Evolutionary conservation across 129 eudicot genomes (phyloP), one percentile per base, ranked within the genome.

Genomic region (Arctium minus): DNA sequence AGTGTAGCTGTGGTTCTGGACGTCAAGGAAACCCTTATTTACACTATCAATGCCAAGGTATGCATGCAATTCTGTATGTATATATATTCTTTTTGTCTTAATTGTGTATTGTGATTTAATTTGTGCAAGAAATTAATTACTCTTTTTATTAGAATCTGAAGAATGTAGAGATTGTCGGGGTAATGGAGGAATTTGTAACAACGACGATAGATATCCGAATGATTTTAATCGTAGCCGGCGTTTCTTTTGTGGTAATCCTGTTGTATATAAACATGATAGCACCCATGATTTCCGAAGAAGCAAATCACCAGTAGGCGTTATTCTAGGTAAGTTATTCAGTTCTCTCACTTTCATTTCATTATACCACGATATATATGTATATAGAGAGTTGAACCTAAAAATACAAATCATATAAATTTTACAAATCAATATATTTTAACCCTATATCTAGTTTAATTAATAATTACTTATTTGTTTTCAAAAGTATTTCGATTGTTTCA

Each of bases 21-120:
- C 27, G 36, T 32, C 78, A 13, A 50, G 84, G 84, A 27, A 80
- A 80, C 46, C 84, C 84, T 48, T 80, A 70, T 44, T 46, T 80
- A 72, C 71, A 39, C 38, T 33, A 37, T 53, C 39, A 70, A 6
- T 80, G 84, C 72, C 13, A 48, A 71, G 44, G 84, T 80, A 72
- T 6, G 40, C 27, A 12, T 22, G 27, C 27, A 22, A 22, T 22
- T 22, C 27, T 22, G 27, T 22, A 22, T 22, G 27, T 22, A 22
- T 22, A 22, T 22, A 22, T 22, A 11, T 72, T 35, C 0, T 72
- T 15, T 35, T 35, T 4, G 46, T 6, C 5, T 15, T 72, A 36
- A 37, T 36, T 5, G 32, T 65, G n/a, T 56, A 2, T 12, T 10
- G 6, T 3, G 6, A 22, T 60, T 18, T 60, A 8, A 5, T 67